Evolutionary conservation across 345 rosid species (phyloP).

Genomic region (Euphorbia lathyris): DNA sequence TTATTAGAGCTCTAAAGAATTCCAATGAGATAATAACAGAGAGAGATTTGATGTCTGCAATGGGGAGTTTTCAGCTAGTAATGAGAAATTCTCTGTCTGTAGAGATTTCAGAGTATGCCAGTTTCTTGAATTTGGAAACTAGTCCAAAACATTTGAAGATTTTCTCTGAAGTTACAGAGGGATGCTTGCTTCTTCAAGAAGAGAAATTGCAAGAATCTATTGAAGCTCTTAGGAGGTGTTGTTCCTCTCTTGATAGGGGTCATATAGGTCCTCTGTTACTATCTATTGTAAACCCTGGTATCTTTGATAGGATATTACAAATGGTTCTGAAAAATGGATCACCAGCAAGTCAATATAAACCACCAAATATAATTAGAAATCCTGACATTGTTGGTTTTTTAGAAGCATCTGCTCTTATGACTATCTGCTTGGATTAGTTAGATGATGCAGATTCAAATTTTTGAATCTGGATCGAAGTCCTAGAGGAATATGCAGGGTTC

Average conservation of each 20-base stretch:
- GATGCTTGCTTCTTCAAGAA: conserved; percentile 10
- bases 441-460: background rate
- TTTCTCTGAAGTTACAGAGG: conserved; percentile 34
- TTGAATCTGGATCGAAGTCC: background rate
- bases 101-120: conserved; percentile 37
- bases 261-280: conserved; percentile 30
- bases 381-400: conserved; percentile 27
- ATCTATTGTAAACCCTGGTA: conserved; percentile 36
- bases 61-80: too few relatives aligned
- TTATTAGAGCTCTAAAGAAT: too few relatives aligned
- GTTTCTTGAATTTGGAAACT: conserved; percentile 26
- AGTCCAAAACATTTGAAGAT: conserved; percentile 34
- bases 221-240: conserved; percentile 21
- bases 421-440: conserved; percentile 18
- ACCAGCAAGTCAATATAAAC: conserved; percentile 49
- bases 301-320: conserved; percentile 35
- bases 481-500: background rate
- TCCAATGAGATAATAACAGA: too few relatives aligned
- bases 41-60: too few relatives aligned
- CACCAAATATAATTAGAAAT: conserved; percentile 49
- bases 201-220: conserved; percentile 15
- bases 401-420: conserved; percentile 30
- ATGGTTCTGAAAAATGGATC: conserved; percentile 38
- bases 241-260: conserved; percentile 37
- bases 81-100: too few relatives aligned